Base-by-base conservation (phyloP, 495 filamentous ascomycete species). In the Darksidea phi region DNA sequence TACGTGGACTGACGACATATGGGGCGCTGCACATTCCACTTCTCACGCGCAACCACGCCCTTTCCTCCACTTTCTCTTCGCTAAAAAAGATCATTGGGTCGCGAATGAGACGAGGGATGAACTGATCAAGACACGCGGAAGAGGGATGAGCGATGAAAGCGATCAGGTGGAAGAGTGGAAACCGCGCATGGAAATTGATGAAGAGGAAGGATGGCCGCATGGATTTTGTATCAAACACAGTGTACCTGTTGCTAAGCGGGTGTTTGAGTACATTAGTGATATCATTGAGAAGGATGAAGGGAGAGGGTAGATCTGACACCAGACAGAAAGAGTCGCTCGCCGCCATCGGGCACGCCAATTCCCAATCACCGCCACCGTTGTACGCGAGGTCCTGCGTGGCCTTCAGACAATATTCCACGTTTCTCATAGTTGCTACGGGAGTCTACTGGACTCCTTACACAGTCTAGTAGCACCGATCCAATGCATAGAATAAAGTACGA, bases 21-120 rank as follows among this genome's bases (percentile, higher is more conserved):
- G 92, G 92, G 89, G 88, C 25, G 74, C 80, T 25, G 72, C 76
- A 4, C 21, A 65, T 34, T 45, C 57, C 18, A 54, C 58, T 1
- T 6, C 32, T 28, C 52, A 55, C 21, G 25, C 36, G 18, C 57
- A 67, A 25, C 43, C 46, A 11, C 21, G 79, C 0, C 76, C 82
- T 3, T 84, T 82, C 52, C 76, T 96, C 51, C 82, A 86, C 45
- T 91, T 96, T 71, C 91, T 89, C 59, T 97, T 92, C 74, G 91
- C 83, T 1, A 68, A 83, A 36, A 67, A 78, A 7, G 92, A 97
- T 66, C 80, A 87, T 67, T 96, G 92, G 92, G 89, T 97, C 23
- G 87, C 87, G 0, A 77, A 89, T 54, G 74, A 81, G 71, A 86
- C 86, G 38, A 76, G 93, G 34, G 88, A 95, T 68, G 83, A 80